A percentile compares a stretch with the other conserved stretches of the same genome.
Conservation (phyloP, 164 flowering plant species). For the Annona squamosa region DNA sequence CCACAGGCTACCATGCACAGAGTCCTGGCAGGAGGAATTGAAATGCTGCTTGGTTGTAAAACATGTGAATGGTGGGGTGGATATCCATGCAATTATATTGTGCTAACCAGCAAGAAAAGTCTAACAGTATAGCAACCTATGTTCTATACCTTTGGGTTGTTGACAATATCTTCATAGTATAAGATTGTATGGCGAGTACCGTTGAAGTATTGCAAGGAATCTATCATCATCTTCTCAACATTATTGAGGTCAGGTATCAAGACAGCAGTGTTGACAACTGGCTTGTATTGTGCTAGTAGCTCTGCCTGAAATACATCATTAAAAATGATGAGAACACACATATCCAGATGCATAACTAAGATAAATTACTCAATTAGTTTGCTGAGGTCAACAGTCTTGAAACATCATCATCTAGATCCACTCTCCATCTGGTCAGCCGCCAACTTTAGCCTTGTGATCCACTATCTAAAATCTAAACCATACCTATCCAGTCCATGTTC, state of each 20-base stretch:
- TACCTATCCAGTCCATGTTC: too few relatives aligned
- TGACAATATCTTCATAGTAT: constrained; percentile 69
- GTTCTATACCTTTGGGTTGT: constrained; percentile 43
- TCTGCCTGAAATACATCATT: constrained; percentile 41
- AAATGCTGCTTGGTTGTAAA: too few relatives aligned
- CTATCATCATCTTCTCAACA: constrained; percentile 34
- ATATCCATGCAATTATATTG: too few relatives aligned
- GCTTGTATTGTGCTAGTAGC: constrained; percentile 58
- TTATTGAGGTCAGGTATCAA: constrained; percentile 39
- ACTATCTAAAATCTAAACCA: too few relatives aligned
- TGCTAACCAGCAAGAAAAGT: background rate
- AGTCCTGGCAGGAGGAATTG: too few relatives aligned
- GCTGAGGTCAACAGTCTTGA: background rate
- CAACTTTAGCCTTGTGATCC: too few relatives aligned
- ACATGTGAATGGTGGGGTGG: too few relatives aligned
- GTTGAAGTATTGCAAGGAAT: constrained; percentile 50
- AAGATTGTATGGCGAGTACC: constrained; percentile 54
- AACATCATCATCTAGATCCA: too few relatives aligned
- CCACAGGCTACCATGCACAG: too few relatives aligned
- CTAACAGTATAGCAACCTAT: background rate
- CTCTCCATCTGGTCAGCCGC: too few relatives aligned
- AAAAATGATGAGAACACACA: background rate
- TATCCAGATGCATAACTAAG: background rate
- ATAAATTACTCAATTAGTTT: background rate
- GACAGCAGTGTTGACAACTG: constrained; percentile 41